Percentiles rank a stretch among this genome's conserved stretches.
phyloP scores from a whole-genome alignment of 148 eudicot species.

The Vaccinium darrowii region DNA sequence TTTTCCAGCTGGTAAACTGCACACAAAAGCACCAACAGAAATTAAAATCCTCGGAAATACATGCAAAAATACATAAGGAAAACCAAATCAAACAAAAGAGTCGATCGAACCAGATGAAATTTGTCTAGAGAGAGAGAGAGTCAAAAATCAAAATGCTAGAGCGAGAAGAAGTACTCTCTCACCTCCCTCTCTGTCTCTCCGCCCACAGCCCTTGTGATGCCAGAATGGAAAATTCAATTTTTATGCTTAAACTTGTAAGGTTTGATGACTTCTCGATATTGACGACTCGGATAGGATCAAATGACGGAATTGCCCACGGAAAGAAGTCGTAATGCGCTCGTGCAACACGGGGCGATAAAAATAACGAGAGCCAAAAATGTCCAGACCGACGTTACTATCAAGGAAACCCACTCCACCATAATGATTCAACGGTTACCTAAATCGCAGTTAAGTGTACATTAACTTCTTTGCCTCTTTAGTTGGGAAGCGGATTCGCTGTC shows the following conservation, averaged over 20 bases:
- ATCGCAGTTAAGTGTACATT: too few species aligned
- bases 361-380: background rate
- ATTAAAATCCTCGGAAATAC: background rate
- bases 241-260: background rate
- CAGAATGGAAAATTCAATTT: background rate
- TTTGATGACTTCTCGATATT: background rate
- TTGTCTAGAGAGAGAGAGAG: background rate
- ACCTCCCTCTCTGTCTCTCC: background rate
- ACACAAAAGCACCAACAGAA: conserved; percentile 11
- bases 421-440: too few species aligned
- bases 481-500: too few species aligned
- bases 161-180: background rate
- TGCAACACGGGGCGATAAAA: background rate
- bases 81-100: background rate
- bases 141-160: background rate
- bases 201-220: too few species aligned
- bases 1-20: conserved; percentile 17
- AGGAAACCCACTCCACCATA: too few species aligned
- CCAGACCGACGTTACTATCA: too few species aligned
- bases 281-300: background rate
- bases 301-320: background rate
- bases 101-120: background rate
- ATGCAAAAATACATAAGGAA: background rate
- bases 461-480: too few species aligned
- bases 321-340: background rate